Evolutionary conservation across 805 yeast genomes (phyloP).

Genomic region (Saccharomycopsis schoenii): DNA sequence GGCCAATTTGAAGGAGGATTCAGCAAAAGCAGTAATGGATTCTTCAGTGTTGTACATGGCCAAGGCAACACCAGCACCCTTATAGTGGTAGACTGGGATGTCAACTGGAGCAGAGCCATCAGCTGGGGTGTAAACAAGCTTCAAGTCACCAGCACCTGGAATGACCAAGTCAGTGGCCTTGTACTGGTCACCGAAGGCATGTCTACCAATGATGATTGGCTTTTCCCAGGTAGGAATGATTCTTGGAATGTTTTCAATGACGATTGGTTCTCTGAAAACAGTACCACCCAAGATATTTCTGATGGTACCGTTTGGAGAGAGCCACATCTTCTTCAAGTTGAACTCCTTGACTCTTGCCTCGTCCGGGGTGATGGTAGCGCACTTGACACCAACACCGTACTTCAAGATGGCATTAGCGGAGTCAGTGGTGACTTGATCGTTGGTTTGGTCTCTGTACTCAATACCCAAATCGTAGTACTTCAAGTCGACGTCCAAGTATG

Average conservation of each 20-base stretch:
- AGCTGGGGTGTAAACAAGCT: slow-evolving; percentile 56
- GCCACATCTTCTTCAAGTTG: slow-evolving; percentile 70
- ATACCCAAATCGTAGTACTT: slow-evolving; percentile 70
- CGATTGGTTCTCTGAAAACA: slow-evolving; percentile 77
- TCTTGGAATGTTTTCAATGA: slow-evolving; percentile 68
- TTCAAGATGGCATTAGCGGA: slow-evolving; percentile 68
- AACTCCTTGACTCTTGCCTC: slow-evolving; percentile 73
- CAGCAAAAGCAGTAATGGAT: slow-evolving; percentile 69
- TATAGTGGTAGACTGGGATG: slow-evolving; percentile 49
- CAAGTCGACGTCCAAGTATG: slow-evolving; percentile 63
- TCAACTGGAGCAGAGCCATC: slow-evolving; percentile 41
- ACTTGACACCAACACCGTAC: slow-evolving; percentile 73
- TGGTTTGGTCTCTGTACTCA: slow-evolving; percentile 56
- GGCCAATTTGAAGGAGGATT: slow-evolving; percentile 70
- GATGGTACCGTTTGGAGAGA: slow-evolving; percentile 77
- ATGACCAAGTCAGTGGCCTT: slow-evolving; percentile 68
- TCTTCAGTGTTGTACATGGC: slow-evolving; percentile 82
- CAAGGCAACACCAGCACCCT: slow-evolving; percentile 63
- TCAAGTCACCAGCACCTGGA: slow-evolving; percentile 57
- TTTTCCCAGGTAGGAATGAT: slow-evolving; percentile 72
- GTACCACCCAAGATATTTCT: slow-evolving; percentile 77
- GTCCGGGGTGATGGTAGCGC: slow-evolving; percentile 83
- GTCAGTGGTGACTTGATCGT: slow-evolving; percentile 66
- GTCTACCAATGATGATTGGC: slow-evolving; percentile 80
- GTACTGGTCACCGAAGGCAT: slow-evolving; percentile 78